These are phyloP conservation scores for Setomelanomma holmii DNA, from an alignment of 2,329 filamentous ascomycete species.

Conservation along the genomic window DNA sequence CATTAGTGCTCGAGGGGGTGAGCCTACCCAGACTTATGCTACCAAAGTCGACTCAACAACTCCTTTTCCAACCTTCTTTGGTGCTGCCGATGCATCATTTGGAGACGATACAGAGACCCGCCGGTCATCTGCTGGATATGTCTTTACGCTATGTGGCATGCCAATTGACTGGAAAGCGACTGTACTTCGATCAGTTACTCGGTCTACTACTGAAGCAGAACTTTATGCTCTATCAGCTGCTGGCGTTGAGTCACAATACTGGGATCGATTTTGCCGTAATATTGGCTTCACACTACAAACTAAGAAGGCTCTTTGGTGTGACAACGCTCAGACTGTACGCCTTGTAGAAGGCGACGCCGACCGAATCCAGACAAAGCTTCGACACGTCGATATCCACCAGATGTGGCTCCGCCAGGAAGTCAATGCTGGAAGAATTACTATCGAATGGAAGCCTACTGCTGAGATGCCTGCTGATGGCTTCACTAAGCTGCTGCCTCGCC, in stretches of 20 bases:
- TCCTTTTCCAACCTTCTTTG: constrained; percentile 1
- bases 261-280: constrained; percentile 1
- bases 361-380: background rate
- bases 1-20: constrained; percentile 1
- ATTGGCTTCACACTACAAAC: constrained; percentile 1
- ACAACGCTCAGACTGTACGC: constrained; percentile 6
- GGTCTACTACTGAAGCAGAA: too few relatives aligned
- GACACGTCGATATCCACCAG: background rate
- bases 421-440: too few relatives aligned
- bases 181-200: too few relatives aligned
- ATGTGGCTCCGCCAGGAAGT: background rate
- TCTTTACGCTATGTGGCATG: too few relatives aligned
- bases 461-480: background rate
- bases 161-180: too few relatives aligned
- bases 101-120: background rate
- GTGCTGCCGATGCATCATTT: background rate
- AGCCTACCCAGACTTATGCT: background rate
- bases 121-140: too few relatives aligned
- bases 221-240: too few relatives aligned
- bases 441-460: background rate
- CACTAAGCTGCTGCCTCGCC: background rate
- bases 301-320: constrained; percentile 3
- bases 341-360: too few relatives aligned
- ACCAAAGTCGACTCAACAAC: background rate
- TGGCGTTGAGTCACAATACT: background rate